Evolutionary conservation across 1,139 yeast genomes (phyloP).

Genomic region (Kluyveromyces sp.): DNA sequence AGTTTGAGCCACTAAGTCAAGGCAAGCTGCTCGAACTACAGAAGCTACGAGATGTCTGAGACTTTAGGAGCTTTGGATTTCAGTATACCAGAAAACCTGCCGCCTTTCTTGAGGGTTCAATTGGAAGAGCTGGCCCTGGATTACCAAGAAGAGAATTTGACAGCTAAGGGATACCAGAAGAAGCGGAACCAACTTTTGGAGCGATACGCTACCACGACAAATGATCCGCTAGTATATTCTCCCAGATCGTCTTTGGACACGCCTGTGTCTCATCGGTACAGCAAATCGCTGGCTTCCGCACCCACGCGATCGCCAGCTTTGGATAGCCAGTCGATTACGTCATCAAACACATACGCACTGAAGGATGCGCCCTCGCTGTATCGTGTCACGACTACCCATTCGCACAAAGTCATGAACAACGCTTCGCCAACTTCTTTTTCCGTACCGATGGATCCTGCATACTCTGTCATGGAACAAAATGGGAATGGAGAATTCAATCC

Average conservation of each 20-base stretch:
- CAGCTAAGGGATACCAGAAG: constrained; percentile 59
- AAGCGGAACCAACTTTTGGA: constrained; percentile 45
- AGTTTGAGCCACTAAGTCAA: too few relatives aligned
- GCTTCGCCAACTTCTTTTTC: constrained; percentile 1
- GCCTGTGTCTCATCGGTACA: neutral
- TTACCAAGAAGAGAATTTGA: constrained; percentile 56
- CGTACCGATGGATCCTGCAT: neutral
- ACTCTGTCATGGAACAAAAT: neutral
- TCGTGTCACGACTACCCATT: constrained; percentile 27
- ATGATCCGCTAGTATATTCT: constrained; percentile 9
- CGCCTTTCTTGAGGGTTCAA: constrained; percentile 24
- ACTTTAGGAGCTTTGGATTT: constrained; percentile 19
- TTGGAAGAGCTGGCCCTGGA: constrained; percentile 43
- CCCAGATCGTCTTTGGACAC: constrained; percentile 8
- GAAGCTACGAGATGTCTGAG: neutral
- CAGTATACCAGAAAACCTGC: constrained; percentile 27
- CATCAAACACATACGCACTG: constrained; percentile 6
- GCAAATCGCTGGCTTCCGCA: neutral
- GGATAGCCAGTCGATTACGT: constrained; percentile 8
- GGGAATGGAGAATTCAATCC: constrained; percentile 28
- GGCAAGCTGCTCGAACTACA: too few relatives aligned
- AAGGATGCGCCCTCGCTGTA: constrained; percentile 19
- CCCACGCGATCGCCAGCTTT: constrained; percentile 5
- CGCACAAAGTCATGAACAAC: constrained; percentile 13
- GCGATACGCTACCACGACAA: constrained; percentile 15